Base-by-base conservation (phyloP, 1,284 basidiomycete species). In the Malassezia globosa region DNA sequence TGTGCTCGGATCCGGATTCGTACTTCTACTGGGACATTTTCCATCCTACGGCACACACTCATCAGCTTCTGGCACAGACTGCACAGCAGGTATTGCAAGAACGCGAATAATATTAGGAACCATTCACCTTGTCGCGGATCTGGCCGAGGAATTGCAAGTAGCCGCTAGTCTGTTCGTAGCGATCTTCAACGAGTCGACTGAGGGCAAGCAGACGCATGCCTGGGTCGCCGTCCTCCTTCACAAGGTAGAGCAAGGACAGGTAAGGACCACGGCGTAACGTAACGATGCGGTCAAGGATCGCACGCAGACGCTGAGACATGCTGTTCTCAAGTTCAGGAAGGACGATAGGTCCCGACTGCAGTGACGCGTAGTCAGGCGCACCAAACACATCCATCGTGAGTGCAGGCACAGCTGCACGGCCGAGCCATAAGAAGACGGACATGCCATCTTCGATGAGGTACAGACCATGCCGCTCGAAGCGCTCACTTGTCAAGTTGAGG, bases 391-490 rank as follows among this genome's bases (percentile, higher is more conserved):
- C 94, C 76, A 83, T 77, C 51, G 95, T 77, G 42, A 97, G 80
- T 67, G 92, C 86, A 2, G 90, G 87, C 18, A 97, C 89, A 4
- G 94, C 88, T 67, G 96, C 92, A 25, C 90, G 81, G 6, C 94
- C 94, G 44, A 99, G 80, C 85, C 88, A 97, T 37, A 97, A 77
- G 81, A 97, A 96, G 64, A 97, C 85, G 39, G 87, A 90, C 74
- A 96, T 94, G 0, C 87, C 87, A 72, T 97, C 90, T 73, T 97
- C 94, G 60, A 99, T 92, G 55, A 99, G 74, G 80, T 85, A 96
- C 44, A 99, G 77, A 45, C 94, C 94, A 66, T 97, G 90, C 46
- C 90, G 78, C 73, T 96, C 90, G 44, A 99, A 77, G 34, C 87
- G 78, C 73, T 97, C 94, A 27, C 87, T 89, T 0, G 88, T 89